phyloP scores from a whole-genome alignment of 345 rosid species.

The thale cress (Arabidopsis thaliana) region TAIR10.1 NC_003075.7:11032001-11032500 shows the following conservation, averaged over 20 bases:
- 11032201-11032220: conserved; percentile 25
- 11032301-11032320: background rate
- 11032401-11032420: conserved; percentile 10
- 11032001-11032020: conserved; percentile 26
- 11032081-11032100: conserved; percentile 32
- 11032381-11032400: conserved; percentile 37
- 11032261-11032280: conserved; percentile 11
- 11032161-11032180: conserved; percentile 31
- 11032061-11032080: conserved; percentile 7
- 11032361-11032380: conserved; percentile 15
- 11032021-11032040: conserved; percentile 25
- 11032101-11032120: conserved; percentile 41
- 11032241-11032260: background rate
- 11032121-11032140: conserved; percentile 27
- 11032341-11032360: background rate
- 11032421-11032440: conserved; percentile 11
- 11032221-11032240: conserved; percentile 30
- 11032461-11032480: conserved; percentile 13
- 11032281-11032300: conserved; percentile 5
- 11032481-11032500: background rate
- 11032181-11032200: conserved; percentile 26
- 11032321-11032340: background rate
- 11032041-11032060: conserved; percentile 6
- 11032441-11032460: conserved; percentile 25
- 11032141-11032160: conserved; percentile 20